Conservation (phyloP, 768 basidiomycete genomes). For the Xerocomellus amylosporus region DNA sequence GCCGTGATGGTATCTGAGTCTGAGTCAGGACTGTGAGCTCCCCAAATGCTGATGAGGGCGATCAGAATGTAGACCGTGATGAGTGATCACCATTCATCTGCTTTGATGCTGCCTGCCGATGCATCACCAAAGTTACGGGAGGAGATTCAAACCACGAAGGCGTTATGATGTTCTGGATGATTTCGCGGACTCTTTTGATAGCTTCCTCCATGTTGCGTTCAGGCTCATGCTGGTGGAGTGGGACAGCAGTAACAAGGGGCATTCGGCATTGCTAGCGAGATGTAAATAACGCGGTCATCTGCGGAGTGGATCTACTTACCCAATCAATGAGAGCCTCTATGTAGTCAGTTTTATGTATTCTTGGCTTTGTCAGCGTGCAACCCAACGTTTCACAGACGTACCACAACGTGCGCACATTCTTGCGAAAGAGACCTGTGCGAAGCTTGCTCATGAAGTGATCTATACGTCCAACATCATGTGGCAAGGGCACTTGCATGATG, state of each 20-base stretch:
- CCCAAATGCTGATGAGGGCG: neutral
- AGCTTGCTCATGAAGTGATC: neutral
- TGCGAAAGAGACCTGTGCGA: neutral
- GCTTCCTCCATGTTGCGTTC: neutral
- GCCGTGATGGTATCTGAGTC: neutral
- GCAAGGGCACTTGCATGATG: neutral
- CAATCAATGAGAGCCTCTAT: neutral
- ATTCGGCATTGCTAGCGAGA: neutral
- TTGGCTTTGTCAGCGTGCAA: neutral
- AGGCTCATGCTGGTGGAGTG: neutral
- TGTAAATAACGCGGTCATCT: neutral
- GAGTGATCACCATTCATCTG: constrained; percentile 2
- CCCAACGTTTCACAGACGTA: neutral
- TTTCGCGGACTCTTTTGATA: neutral
- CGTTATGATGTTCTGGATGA: neutral
- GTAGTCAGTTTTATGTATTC: neutral
- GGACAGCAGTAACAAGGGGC: neutral
- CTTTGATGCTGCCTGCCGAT: neutral
- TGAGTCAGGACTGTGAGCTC: neutral
- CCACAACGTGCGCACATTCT: neutral
- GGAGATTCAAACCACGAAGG: constrained; percentile 16
- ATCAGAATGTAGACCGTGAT: neutral
- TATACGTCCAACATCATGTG: neutral
- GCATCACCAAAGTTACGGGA: constrained; percentile 26
- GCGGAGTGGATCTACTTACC: constrained; percentile 8